phyloP scores from a whole-genome alignment of 352 stramenopile genomes.

The Pythium volutum region DNA sequence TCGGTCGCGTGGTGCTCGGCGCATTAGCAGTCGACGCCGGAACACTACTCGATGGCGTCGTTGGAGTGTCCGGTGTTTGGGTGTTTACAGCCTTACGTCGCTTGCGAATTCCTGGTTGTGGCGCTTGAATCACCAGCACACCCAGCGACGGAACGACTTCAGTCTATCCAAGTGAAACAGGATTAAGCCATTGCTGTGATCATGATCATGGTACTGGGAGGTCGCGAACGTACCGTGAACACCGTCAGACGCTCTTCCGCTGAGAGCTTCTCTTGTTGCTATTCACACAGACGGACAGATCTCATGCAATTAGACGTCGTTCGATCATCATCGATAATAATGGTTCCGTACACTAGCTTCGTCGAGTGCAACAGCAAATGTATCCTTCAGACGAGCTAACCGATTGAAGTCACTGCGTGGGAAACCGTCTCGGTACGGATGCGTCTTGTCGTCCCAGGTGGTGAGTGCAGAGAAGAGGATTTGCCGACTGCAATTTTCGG shows the following conservation, averaged over 20 bases:
- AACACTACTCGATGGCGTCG: background rate
- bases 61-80: background rate
- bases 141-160: conserved; percentile 16
- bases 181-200: background rate
- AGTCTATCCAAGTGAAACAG: background rate
- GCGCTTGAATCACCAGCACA: background rate
- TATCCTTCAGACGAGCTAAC: conserved; percentile 2
- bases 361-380: background rate
- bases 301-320: background rate
- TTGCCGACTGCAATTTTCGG: background rate
- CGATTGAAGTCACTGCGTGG: conserved; percentile 8
- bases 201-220: background rate
- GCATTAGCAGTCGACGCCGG: background rate
- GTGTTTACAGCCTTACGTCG: background rate
- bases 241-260: conserved; percentile 5
- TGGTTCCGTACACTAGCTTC: conserved; percentile 8
- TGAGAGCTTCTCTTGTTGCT: conserved; percentile 16
- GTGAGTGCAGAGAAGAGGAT: conserved; percentile 15
- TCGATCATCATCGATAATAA: background rate
- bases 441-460: conserved; percentile 6
- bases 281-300: background rate
- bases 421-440: conserved; percentile 13
- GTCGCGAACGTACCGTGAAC: conserved; percentile 10
- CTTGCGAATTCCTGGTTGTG: conserved; percentile 1
- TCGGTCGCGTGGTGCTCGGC: background rate